Percentiles rank a stretch among this genome's conserved stretches.
Conservation (phyloP, 2,329 filamentous ascomycete species). For the Fusarium pininemorale region DNA sequence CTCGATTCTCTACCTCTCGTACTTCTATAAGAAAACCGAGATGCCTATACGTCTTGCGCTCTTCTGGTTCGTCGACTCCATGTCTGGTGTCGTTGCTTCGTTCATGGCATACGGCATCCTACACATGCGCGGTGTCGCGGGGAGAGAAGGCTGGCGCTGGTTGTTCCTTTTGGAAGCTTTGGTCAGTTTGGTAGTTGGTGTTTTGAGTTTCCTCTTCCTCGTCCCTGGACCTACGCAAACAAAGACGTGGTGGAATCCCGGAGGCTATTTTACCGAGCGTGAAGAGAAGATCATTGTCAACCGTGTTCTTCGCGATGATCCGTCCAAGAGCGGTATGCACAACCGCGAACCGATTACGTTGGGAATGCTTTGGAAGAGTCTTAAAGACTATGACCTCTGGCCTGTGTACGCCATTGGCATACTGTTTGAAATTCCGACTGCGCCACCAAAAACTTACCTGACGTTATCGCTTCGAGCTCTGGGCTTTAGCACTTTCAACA, state of each 20-base stretch:
- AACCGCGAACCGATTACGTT: background rate
- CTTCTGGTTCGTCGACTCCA: background rate
- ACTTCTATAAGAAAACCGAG: background rate
- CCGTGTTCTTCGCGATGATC: background rate
- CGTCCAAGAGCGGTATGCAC: background rate
- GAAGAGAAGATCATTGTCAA: background rate
- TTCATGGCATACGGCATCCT: constrained; percentile 54
- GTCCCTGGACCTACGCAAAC: background rate
- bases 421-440: background rate
- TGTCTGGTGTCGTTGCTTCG: background rate
- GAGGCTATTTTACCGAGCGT: background rate
- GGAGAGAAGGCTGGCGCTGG: constrained; percentile 67
- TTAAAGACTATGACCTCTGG: background rate
- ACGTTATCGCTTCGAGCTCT: background rate
- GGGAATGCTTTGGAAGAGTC: background rate
- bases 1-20: background rate
- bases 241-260: background rate
- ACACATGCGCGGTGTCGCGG: constrained; percentile 60
- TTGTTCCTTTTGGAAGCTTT: constrained; percentile 54
- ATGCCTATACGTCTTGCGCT: background rate
- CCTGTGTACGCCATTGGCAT: background rate
- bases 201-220: background rate
- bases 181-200: background rate
- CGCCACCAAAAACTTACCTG: background rate
- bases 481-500: background rate